Percentiles rank a stretch among this genome's conserved stretches.
Conservation (phyloP, 2,329 filamentous ascomycete species). For the Alternaria novae-zelandiae region DNA sequence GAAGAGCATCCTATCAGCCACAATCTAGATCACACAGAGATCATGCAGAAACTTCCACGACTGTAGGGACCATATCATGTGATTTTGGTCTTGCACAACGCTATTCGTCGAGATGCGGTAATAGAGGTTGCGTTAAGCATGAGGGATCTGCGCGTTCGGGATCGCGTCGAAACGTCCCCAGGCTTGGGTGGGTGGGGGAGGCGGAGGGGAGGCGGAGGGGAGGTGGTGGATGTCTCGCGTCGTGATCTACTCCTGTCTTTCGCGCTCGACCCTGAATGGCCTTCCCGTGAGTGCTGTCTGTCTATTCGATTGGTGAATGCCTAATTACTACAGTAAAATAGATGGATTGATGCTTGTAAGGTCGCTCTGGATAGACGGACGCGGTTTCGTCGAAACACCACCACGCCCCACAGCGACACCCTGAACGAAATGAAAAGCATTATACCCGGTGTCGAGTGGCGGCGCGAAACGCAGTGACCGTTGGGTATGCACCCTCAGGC, state of each 20-base stretch:
- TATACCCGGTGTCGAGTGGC: not conserved
- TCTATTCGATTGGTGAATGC: too few relatives aligned
- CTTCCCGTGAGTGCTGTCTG: too few relatives aligned
- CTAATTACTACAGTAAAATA: too few relatives aligned
- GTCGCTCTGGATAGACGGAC: not conserved
- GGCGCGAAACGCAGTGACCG: constrained; percentile 3
- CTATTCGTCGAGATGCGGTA: constrained; percentile 14
- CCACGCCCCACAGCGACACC: constrained; percentile 9
- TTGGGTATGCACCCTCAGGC: constrained; percentile 8
- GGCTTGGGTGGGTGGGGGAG: too few relatives aligned
- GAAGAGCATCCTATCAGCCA: not conserved
- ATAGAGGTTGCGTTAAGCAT: constrained; percentile 29
- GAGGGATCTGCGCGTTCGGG: constrained; percentile 15
- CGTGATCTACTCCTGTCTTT: too few relatives aligned
- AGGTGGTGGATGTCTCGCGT: too few relatives aligned
- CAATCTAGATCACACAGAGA: not conserved
- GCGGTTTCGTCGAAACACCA: constrained; percentile 21
- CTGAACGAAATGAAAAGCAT: constrained; percentile 16
- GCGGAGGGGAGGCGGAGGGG: too few relatives aligned
- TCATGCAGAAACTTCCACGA: not conserved
- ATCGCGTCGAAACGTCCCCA: too few relatives aligned
- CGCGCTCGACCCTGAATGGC: too few relatives aligned
- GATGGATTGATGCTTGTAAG: too few relatives aligned
- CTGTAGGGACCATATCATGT: not conserved
- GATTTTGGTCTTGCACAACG: not conserved